Conservation (phyloP, 1,139 yeast species). For the Candida glucosophila region DNA sequence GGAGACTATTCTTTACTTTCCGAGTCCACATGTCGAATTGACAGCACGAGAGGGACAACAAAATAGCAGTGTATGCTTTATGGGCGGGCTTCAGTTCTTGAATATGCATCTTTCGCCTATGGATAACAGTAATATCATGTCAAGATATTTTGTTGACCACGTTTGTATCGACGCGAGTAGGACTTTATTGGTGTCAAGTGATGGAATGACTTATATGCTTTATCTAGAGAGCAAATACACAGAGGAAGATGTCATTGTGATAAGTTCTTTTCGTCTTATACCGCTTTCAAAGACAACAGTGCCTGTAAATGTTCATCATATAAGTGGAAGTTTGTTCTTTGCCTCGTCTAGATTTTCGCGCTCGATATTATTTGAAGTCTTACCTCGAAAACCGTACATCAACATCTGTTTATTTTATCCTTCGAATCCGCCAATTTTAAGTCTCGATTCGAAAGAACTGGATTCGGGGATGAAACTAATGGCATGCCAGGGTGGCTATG, state of each 20-base stretch:
- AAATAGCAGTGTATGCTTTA: no score
- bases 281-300: slow-evolving; percentile 24
- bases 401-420: slow-evolving; percentile 13
- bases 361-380: slow-evolving; percentile 24
- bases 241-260: slow-evolving; percentile 2
- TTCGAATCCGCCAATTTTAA: slow-evolving; percentile 31
- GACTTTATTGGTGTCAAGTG: slow-evolving; percentile 19
- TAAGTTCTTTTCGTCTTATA: slow-evolving; percentile 18
- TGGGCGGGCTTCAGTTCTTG: no score
- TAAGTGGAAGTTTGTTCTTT: slow-evolving; percentile 21
- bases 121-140: slow-evolving; percentile 1
- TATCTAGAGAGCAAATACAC: slow-evolving; percentile 10
- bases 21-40: slow-evolving; percentile 9
- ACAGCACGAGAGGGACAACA: neutral
- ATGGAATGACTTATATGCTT: slow-evolving; percentile 23
- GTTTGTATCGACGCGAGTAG: slow-evolving; percentile 19
- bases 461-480: slow-evolving; percentile 9
- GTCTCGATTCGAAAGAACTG: slow-evolving; percentile 9
- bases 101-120: neutral
- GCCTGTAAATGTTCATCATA: slow-evolving; percentile 18
- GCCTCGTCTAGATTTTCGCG: slow-evolving; percentile 25
- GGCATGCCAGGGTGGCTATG: slow-evolving; percentile 32
- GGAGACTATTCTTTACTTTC: slow-evolving; percentile 24
- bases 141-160: slow-evolving; percentile 3
- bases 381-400: slow-evolving; percentile 20